These are phyloP conservation scores for Botrytis fabae DNA, from an alignment of 2,329 filamentous ascomycete species.

Conservation along the genomic window DNA sequence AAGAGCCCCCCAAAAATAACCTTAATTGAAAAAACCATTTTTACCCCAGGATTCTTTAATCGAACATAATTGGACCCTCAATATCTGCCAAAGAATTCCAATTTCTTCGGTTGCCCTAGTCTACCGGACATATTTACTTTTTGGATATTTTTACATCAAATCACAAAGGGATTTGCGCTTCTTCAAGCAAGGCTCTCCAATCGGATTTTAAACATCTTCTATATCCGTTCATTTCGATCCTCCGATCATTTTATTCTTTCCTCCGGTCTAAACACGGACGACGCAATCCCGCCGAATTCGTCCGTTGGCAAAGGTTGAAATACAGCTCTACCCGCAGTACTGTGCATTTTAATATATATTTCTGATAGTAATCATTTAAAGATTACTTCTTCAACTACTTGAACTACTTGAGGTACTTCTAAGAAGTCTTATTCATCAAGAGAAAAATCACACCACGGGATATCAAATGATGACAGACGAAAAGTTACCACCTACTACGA, in stretches of 20 bases:
- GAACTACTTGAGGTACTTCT: background rate
- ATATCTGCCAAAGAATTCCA: background rate
- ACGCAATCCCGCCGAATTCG: background rate
- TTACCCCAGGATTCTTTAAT: background rate
- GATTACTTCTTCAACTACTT: background rate
- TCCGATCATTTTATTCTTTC: background rate
- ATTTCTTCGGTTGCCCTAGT: background rate
- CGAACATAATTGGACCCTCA: background rate
- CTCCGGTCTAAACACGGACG: background rate
- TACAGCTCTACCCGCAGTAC: background rate
- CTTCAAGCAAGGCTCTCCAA: background rate
- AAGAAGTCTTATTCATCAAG: background rate
- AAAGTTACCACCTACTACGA: conserved; percentile 5
- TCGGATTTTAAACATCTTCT: background rate
- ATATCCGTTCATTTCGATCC: background rate
- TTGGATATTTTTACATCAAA: background rate
- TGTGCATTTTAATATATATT: background rate
- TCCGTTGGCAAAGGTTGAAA: background rate
- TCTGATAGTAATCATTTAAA: background rate
- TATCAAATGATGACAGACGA: conserved; percentile 4
- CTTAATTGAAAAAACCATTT: background rate
- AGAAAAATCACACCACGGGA: background rate
- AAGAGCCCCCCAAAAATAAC: background rate
- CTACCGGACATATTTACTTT: background rate
- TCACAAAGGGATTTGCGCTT: background rate